Conservation (phyloP, 1,139 yeast genomes). For the Lodderomyces pseudojiufengensis region DNA sequence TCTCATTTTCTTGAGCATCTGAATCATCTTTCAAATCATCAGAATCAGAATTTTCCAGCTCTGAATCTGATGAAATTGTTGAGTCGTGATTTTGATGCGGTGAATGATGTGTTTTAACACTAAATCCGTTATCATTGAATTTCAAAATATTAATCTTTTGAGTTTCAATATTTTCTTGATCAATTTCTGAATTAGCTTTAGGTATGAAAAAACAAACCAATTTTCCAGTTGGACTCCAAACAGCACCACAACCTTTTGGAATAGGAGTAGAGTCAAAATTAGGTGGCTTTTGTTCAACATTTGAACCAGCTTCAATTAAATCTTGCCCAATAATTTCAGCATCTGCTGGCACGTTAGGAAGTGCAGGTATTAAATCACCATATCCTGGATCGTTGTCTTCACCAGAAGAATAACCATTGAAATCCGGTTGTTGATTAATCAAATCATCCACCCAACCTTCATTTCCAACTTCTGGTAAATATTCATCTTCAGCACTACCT, state of each 20-base stretch:
- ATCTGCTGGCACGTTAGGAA: slow-evolving; percentile 8
- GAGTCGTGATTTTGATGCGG: slow-evolving; percentile 15
- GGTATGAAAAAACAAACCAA: slow-evolving; percentile 82
- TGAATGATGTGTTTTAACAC: slow-evolving; percentile 18
- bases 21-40: slow-evolving; percentile 9
- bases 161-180: slow-evolving; percentile 10
- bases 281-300: slow-evolving; percentile 1
- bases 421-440: slow-evolving; percentile 35
- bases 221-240: slow-evolving; percentile 78
- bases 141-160: slow-evolving; percentile 37
- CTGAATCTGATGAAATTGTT: slow-evolving; percentile 14
- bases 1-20: slow-evolving; percentile 12
- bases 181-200: slow-evolving; percentile 24
- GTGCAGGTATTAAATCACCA: slow-evolving; percentile 26
- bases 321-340: background rate
- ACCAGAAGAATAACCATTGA: slow-evolving; percentile 21
- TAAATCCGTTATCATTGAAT: slow-evolving; percentile 39
- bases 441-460: slow-evolving; percentile 48
- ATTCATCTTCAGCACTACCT: slow-evolving; percentile 20
- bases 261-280: slow-evolving; percentile 77
- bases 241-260: slow-evolving; percentile 91
- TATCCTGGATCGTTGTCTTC: slow-evolving; percentile 30
- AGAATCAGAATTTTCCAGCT: slow-evolving; percentile 7
- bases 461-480: slow-evolving; percentile 33
- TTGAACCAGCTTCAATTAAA: background rate